Base-by-base conservation (phyloP, 2,329 filamentous ascomycete genomes). In the Pseudonectria buxi region DNA sequence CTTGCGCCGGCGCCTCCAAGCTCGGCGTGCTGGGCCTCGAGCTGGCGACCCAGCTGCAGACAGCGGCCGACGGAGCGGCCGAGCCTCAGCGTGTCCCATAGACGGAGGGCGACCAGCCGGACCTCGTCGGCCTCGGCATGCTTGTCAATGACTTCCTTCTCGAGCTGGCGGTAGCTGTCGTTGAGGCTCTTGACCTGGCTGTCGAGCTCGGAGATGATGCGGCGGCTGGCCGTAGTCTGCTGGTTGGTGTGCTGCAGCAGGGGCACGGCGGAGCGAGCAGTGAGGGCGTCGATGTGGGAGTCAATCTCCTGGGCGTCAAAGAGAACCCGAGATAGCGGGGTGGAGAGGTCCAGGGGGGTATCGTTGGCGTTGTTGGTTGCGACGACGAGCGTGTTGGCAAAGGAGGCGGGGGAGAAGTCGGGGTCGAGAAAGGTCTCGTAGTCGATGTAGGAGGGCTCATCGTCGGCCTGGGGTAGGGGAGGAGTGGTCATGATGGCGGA, bases 281-380 rank as follows among this genome's bases (percentile, higher is more conserved):
- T 94, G 27, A 96, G 74, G 4, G 78, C 76, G 59, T 98, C 87
- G 45, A 98, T 95, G 57, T 94, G 88, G 0, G 89, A 94, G 63
- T 96, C 90, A 47, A 98, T 83, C 63, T 96, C 92, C 58, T 96
- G 92, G 3, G 92, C 82, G 62, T 98, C 92, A 63, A 98, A 98
- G 6, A 96, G 78, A 5, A 95, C 89, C 36, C 87, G 80, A 5
- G 89, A 95, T 31, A 98, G 74, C 3, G 92, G 90, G 12, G 92
- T 96, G 6, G 88, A 90, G 38, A 98, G 83, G 61, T 98, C 92
- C 51, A 96, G 76, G 6, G 87, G 84, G 2, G 82, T 82, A 63
- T 96, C 92, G 48, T 83, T 86, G 39, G 87, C 74, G 64, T 95
- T 94, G 69, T 96, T 96, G 36, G 90, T 96, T 26, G 81, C 74